Percentiles rank a stretch among this genome's conserved stretches.
Conservation (phyloP, 257 asterid species). For the Handroanthus guayacan region DNA sequence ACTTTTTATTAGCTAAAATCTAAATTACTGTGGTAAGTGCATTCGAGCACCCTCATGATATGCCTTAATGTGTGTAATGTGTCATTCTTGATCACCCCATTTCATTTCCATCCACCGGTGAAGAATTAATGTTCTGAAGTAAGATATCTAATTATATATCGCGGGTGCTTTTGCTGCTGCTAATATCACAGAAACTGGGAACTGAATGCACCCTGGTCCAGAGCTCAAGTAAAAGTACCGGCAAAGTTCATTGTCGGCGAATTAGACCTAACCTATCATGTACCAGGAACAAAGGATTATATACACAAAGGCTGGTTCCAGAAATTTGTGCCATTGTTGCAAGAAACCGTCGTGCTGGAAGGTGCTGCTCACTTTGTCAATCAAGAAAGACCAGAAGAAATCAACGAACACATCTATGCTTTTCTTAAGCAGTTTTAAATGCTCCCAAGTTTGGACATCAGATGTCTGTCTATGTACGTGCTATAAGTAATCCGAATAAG, state of each 20-base stretch:
- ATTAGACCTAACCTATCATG: constrained; percentile 57
- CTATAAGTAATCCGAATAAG: no score
- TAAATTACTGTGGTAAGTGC: no score
- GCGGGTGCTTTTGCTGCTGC: background rate
- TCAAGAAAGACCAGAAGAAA: constrained; percentile 73
- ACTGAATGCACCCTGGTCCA: constrained; percentile 70
- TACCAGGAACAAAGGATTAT: constrained; percentile 57
- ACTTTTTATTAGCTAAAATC: no score
- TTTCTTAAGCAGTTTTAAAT: constrained; percentile 63
- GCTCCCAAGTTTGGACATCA: background rate
- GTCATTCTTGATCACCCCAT: background rate
- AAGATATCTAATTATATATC: background rate
- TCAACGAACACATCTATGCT: constrained; percentile 59
- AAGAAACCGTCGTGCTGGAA: constrained; percentile 64
- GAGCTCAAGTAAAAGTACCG: constrained; percentile 66
- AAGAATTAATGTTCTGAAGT: background rate
- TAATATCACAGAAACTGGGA: constrained; percentile 64
- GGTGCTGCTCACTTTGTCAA: constrained; percentile 76
- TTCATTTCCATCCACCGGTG: background rate
- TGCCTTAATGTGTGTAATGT: no score
- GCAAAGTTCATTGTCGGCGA: constrained; percentile 71
- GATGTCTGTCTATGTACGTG: background rate
- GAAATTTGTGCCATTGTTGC: constrained; percentile 58
- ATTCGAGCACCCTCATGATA: no score
- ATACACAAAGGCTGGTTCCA: constrained; percentile 70